Base-by-base conservation (phyloP, 2,329 filamentous ascomycete species). In the Neonectria neomacrospora region DNA sequence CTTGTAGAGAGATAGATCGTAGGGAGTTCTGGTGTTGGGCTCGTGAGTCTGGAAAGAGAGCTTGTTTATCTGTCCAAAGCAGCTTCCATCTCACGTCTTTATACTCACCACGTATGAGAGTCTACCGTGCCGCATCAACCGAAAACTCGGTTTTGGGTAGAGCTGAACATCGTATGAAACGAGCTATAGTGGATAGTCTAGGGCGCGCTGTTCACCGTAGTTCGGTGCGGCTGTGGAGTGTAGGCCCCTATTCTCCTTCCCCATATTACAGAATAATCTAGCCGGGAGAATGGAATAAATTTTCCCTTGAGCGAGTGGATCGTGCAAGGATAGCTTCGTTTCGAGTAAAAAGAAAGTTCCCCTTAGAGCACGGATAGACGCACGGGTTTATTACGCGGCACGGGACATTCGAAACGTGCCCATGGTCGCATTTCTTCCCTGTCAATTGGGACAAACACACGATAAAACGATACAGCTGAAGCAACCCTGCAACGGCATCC, bases 151-250 rank as follows among this genome's bases (percentile, higher is more conserved):
- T 57, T 57, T 57, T 50, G 16, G 3, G n/a, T 57, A 57, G 34
- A 57, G 22, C 34, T 41, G 11, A 30, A n/a, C 22, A 22, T 50
- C 39, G 22, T 32, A 41, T 37, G 54, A 57, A 57, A 57, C 54
- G 39, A 30, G 18, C 12, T 57, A 4, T 20, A 14, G 54, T 55
- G 53, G 53, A 37, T 37, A 34, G 7, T 16, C 28, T 26, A 22
- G 32, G 47, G 22, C 30, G 23, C n/a, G 16, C 26, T 28, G 53
- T n/a, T 34, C 11, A 23, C 18, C 12, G 7, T 28, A 7, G 18
- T 37, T 34, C 22, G 28, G 39, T 23, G 44, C 12, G 9, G 20
- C 14, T 20, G 41, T 39, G 54, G 44, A 32, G 54, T 41, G 8
- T 11, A 41, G n/a, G 37, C n/a, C 37, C 12, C 41, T 23, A 12